Percentiles rank a stretch among this genome's conserved stretches.
These are phyloP conservation scores for Schizochytrium sp. DNA, from an alignment of 108 stramenopile genomes.

Conservation along the genomic window DNA sequence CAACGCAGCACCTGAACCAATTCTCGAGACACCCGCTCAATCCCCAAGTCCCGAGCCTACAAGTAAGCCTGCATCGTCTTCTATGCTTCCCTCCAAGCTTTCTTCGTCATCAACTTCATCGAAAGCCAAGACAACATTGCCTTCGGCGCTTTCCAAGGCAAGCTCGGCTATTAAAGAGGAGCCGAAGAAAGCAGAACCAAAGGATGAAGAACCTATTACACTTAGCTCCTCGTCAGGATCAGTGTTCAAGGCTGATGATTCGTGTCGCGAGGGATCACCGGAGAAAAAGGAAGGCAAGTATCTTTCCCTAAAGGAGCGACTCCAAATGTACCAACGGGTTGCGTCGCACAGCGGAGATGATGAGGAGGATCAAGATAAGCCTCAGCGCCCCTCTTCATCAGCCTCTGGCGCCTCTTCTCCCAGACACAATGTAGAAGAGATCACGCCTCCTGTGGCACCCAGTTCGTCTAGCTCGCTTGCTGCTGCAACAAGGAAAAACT, in stretches of 20 bases:
- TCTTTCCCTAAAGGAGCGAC: slow-evolving; percentile 40
- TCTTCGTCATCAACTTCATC: too few relatives aligned
- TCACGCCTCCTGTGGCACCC: too few relatives aligned
- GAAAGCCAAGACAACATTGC: too few relatives aligned
- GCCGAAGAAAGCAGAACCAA: background rate
- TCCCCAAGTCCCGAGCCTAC: too few relatives aligned
- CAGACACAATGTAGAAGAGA: background rate
- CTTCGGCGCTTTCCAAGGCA: too few relatives aligned
- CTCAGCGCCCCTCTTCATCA: background rate
- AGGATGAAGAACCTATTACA: background rate
- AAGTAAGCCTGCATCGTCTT: too few relatives aligned
- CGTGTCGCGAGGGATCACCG: background rate
- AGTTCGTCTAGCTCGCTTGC: too few relatives aligned
- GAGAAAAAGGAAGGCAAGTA: slow-evolving; percentile 30
- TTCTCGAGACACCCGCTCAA: background rate
- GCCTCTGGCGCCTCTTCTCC: background rate
- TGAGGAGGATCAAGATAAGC: background rate
- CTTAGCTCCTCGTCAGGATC: background rate
- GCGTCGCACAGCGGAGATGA: slow-evolving; percentile 16
- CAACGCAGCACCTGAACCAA: background rate
- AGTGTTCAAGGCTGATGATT: slow-evolving; percentile 20
- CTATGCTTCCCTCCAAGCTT: too few relatives aligned
- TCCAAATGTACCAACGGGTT: slow-evolving; percentile 11
- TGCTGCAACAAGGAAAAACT: too few relatives aligned
- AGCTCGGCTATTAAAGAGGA: too few relatives aligned